Base-by-base conservation (phyloP, 2,329 filamentous ascomycete genomes). In the Lasiodiplodia hormozganensis region DNA sequence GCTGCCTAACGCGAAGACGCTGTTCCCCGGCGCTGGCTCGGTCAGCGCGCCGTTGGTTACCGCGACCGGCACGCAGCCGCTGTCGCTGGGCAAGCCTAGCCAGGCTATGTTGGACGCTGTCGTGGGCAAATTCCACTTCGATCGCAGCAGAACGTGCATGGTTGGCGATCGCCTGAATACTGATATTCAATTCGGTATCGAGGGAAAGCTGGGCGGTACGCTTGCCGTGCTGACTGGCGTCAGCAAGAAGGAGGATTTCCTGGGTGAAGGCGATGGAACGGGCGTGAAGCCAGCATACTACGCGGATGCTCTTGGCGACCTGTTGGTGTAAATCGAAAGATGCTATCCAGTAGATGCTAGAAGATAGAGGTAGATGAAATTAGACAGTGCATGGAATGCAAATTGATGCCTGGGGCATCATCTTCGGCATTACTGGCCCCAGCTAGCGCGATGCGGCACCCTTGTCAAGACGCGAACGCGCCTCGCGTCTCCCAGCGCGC, bases 81-180 rank as follows among this genome's bases (percentile, higher is more conserved):
- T 93, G 38, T 89, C 92, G 3, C 83, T 98, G 51, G 96, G 96
- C 0, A 99, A 99, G 83, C 96, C 96, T 3, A 97, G 93, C 78
- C 94, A 97, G 83, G 95, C 95, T 4, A 99, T 99, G 96, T 97
- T 99, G 95, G 95, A 98, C 79, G 94, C 96, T 3, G 92, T 99
- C 68, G 95, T 98, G 84, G 95, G 95, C 69, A 97, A 97, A 81
- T 97, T 98, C 80, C 86, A 92, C 73, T 91, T 99, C 66, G 90
- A 98, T 78, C 88, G 94, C 47, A 88, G 86, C 70, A 89, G 89
- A 73, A 92, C 96, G 0, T 98, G 96, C 81, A 99, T 99, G 96
- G 88, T 99, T 53, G 96, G 96, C 7, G 96, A 99, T 79, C 87
- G 96, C 36, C 84, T 97, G 71, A 92, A 98, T 79, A 99, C 96